These are phyloP conservation scores for Globisporangium okanoganense DNA, from an alignment of 352 stramenopile genomes.

Conservation along the genomic window DNA sequence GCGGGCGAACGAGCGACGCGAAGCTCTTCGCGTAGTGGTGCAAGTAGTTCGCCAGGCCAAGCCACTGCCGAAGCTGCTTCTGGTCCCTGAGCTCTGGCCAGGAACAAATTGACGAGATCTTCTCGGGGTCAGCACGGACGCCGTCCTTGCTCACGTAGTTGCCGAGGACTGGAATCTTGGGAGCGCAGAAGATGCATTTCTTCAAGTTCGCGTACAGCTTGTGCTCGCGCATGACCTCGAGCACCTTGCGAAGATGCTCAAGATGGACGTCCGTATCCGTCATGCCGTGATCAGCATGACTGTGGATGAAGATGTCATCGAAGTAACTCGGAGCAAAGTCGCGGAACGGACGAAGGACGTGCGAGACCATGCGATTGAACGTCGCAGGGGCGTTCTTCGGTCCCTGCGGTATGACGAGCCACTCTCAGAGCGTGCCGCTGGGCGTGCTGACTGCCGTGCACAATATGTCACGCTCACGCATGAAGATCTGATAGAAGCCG, in stretches of 20 bases:
- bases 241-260: not conserved
- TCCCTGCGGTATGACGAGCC: constrained; percentile 22
- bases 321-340: constrained; percentile 6
- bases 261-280: not conserved
- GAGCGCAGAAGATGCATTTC: not conserved
- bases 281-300: not conserved
- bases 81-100: constrained; percentile 1
- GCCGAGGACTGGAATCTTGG: not conserved
- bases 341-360: not conserved
- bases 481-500: constrained; percentile 32
- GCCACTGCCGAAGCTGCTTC: constrained; percentile 14
- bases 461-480: constrained; percentile 11
- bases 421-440: constrained; percentile 24
- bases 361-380: constrained; percentile 20
- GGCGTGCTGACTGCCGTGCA: constrained; percentile 22
- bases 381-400: constrained; percentile 22
- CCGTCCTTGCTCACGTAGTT: not conserved
- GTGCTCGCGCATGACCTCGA: not conserved
- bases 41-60: constrained; percentile 22
- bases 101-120: constrained; percentile 9
- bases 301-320: constrained; percentile 7
- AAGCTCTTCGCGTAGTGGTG: constrained; percentile 23
- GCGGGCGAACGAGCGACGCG: constrained; percentile 2
- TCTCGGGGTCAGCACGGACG: constrained; percentile 19
- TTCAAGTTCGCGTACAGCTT: not conserved